Base-by-base conservation (phyloP, 306 rosid species). In the Begonia fuchsioides region DNA sequence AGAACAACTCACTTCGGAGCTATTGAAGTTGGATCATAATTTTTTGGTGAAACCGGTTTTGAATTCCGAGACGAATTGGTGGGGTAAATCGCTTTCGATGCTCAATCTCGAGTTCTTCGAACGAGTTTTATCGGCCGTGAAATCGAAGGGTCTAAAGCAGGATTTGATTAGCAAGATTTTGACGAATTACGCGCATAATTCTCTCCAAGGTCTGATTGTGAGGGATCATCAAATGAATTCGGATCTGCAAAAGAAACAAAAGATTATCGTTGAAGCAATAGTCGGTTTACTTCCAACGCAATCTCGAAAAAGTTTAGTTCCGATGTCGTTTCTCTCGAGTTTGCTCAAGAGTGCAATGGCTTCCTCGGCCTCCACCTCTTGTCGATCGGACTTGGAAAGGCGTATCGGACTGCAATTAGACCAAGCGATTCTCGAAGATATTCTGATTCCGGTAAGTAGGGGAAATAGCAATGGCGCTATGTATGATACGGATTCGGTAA, bases 391-490 rank as follows among this genome's bases (percentile, higher is more conserved):
- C 65, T 60, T 92, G 57, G 98, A 92, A 62, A 73, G 96, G 52
- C 66, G 96, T 50, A 85, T 92, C 17, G 98, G 98, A 45, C 65
- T 92, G 43, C 98, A 85, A 41, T 79, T 92, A 58, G 96, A 92
- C 55, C 98, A 92, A 61, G 98, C 96, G 38, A 92, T 85, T 66
- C 98, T 92, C 8, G 98, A 92, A 73, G 98, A 92, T 67, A 70
- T 92, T 50, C 58, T 92, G 44, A 82, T 85, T 60, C 98, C 98
- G 10, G 62, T 81, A 58, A 82, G 63, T 52, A 71, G 69, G 46
- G 94, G 81, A 35, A 77, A 65, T 41, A 66, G 44, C 13, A 85
- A 81, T 47, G 56, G 61, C 55, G 72, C 81, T 5, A 60, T 82
- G 47, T 92, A 92, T 44, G 98, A 92, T 32, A 74, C 83, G 0